Evolutionary conservation across 441 rosid species (phyloP).

Genomic region (Flueggea neowawraea): DNA sequence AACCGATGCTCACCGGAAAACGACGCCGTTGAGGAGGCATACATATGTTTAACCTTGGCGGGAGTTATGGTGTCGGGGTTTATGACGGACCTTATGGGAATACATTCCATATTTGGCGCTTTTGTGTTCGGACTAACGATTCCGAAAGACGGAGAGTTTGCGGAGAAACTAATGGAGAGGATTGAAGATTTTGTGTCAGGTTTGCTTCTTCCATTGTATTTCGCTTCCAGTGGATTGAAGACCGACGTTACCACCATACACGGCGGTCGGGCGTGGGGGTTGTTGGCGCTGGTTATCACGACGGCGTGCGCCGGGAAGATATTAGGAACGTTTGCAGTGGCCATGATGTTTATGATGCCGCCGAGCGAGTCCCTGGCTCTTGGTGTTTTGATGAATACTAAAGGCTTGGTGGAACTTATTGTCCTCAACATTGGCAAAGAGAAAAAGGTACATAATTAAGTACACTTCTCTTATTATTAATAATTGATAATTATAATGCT

Average conservation of each 20-base stretch:
- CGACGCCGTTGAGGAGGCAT: constrained; percentile 43
- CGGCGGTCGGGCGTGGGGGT: constrained; percentile 59
- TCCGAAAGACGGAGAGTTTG: constrained; percentile 62
- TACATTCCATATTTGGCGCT: constrained; percentile 71
- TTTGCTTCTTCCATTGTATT: constrained; percentile 70
- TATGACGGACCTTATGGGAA: constrained; percentile 62
- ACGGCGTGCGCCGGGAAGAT: constrained; percentile 75
- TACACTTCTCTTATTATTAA: too few relatives aligned
- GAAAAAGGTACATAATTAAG: constrained; percentile 41
- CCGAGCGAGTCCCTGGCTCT: constrained; percentile 62
- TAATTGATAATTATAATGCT: too few relatives aligned
- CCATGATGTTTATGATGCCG: constrained; percentile 52
- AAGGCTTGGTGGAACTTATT: constrained; percentile 80
- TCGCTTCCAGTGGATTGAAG: constrained; percentile 76
- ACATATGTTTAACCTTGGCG: constrained; percentile 54
- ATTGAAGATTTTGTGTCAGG: constrained; percentile 69
- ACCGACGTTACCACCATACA: constrained; percentile 53
- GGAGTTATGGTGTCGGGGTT: constrained; percentile 78
- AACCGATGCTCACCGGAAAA: constrained; percentile 44
- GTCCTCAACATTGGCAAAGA: constrained; percentile 81
- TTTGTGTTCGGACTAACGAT: constrained; percentile 68
- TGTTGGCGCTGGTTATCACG: constrained; percentile 52
- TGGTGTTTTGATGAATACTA: constrained; percentile 79
- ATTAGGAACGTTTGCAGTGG: constrained; percentile 55
- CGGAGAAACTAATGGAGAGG: constrained; percentile 44